Conservation (phyloP, 352 stramenopile genomes). For the Aphanomyces invadans region DNA sequence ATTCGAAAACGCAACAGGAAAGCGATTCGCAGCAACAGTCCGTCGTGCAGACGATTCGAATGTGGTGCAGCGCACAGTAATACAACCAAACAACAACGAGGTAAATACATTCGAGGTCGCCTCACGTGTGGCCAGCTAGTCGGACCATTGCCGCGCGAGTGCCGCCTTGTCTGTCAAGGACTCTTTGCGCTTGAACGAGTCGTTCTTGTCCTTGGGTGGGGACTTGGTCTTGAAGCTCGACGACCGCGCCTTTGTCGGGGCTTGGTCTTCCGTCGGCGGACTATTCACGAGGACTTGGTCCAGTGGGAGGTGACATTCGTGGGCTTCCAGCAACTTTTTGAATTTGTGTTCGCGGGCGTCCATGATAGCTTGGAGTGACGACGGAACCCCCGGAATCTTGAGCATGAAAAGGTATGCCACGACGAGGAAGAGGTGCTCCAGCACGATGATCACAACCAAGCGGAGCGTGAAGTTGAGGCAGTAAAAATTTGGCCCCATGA, state of each 20-base stretch:
- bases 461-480: slow-evolving; percentile 64
- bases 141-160: slow-evolving; percentile 4
- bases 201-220: background rate
- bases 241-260: background rate
- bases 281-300: background rate
- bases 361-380: slow-evolving; percentile 49
- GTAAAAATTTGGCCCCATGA: slow-evolving; percentile 53
- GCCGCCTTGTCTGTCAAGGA: background rate
- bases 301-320: slow-evolving; percentile 37
- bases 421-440: slow-evolving; percentile 49
- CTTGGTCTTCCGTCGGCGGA: background rate
- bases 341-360: slow-evolving; percentile 52
- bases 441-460: slow-evolving; percentile 73
- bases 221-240: background rate
- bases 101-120: no score
- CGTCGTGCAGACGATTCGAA: no score
- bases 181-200: background rate
- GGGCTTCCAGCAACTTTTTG: slow-evolving; percentile 43
- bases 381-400: slow-evolving; percentile 41
- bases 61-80: no score
- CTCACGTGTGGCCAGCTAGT: background rate
- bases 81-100: no score
- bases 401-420: slow-evolving; percentile 46
- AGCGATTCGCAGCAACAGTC: no score
- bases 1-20: no score